Evolutionary conservation across 2,329 filamentous ascomycete genomes (phyloP).

Genomic region (Calcarisporium arbuscula): DNA sequence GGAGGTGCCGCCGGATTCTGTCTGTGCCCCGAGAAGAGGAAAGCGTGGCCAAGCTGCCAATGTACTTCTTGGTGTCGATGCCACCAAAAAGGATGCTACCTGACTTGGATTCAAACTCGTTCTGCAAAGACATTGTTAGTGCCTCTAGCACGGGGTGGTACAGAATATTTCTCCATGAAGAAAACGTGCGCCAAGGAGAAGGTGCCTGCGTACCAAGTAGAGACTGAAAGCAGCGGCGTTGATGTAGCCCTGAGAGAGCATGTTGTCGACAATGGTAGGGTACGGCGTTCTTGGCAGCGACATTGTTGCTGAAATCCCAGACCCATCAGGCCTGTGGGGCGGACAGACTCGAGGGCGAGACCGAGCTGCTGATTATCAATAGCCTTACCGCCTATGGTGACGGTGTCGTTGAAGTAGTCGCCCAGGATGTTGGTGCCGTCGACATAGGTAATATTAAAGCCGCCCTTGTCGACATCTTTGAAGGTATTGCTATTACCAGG

Average conservation of each 20-base stretch:
- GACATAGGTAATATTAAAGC: constrained; percentile 57
- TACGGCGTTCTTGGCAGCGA: constrained; percentile 37
- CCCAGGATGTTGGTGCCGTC: constrained; percentile 48
- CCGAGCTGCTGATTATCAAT: constrained; percentile 50
- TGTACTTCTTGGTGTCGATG: constrained; percentile 68
- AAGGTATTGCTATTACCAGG: constrained; percentile 42
- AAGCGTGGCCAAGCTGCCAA: constrained; percentile 39
- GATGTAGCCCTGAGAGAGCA: constrained; percentile 57
- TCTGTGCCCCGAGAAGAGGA: constrained; percentile 41
- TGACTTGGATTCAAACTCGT: constrained; percentile 58
- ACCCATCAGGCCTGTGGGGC: constrained; percentile 51
- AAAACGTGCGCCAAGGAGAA: not conserved
- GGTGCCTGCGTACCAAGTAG: constrained; percentile 44
- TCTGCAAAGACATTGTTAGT: constrained; percentile 18
- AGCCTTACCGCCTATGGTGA: constrained; percentile 41
- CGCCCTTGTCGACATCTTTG: constrained; percentile 30
- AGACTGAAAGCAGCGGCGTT: constrained; percentile 61
- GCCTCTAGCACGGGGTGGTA: no score
- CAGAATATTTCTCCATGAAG: no score
- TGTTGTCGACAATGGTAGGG: constrained; percentile 56
- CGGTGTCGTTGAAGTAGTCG: constrained; percentile 52
- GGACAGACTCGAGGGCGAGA: constrained; percentile 40
- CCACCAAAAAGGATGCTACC: constrained; percentile 75
- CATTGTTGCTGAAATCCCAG: constrained; percentile 49
- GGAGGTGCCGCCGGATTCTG: constrained; percentile 34